These are phyloP conservation scores for Trametes sp. DNA, from an alignment of 1,284 basidiomycete genomes.

Conservation along the genomic window DNA sequence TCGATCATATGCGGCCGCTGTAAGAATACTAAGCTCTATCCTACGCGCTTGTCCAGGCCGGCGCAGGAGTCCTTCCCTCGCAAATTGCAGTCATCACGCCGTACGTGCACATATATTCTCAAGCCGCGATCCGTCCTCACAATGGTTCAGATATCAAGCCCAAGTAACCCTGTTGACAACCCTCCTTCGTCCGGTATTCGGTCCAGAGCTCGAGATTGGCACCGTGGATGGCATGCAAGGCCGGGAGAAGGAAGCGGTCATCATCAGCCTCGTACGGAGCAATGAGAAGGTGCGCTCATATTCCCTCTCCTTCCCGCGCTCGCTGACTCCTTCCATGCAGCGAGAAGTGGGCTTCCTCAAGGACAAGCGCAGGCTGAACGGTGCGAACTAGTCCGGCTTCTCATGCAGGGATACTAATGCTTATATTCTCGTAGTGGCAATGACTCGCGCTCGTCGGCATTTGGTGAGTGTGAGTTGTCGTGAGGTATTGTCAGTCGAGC, in stretches of 20 bases:
- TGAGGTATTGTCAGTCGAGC: constrained; percentile 56
- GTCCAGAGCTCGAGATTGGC: constrained; percentile 83
- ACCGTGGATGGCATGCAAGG: constrained; percentile 96
- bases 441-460: constrained; percentile 93
- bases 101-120: constrained; percentile 48
- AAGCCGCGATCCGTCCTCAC: not conserved
- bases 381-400: no score
- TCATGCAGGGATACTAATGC: no score
- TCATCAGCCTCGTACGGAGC: constrained; percentile 89
- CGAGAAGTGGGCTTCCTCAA: constrained; percentile 92
- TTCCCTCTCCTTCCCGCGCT: not conserved
- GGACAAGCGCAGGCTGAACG: constrained; percentile 90
- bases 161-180: constrained; percentile 86
- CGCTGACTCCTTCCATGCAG: constrained; percentile 41
- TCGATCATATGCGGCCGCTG: no score
- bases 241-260: constrained; percentile 88
- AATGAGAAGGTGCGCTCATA: constrained; percentile 70
- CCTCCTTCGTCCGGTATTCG: constrained; percentile 72
- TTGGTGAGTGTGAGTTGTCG: constrained; percentile 55
- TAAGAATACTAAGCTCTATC: not conserved
- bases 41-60: constrained; percentile 54
- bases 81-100: constrained; percentile 95
- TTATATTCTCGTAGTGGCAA: constrained; percentile 69
- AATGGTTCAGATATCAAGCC: constrained; percentile 73
- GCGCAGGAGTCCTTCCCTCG: constrained; percentile 68